These are phyloP conservation scores for Berberis vulgaris DNA, from an alignment of 164 flowering plant genomes.

Conservation along the genomic window DNA sequence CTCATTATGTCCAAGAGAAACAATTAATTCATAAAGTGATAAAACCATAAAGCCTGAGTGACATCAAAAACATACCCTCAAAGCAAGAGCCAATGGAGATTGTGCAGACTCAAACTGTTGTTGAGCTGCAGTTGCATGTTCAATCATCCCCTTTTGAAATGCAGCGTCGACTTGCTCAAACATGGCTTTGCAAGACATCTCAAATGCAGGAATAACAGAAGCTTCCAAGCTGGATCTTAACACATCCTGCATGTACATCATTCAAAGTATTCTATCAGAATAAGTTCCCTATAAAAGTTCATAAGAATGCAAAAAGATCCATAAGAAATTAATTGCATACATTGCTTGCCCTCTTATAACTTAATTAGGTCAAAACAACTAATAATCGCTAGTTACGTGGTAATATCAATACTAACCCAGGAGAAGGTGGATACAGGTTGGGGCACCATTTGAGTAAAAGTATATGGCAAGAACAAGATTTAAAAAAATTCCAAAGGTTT, in stretches of 20 bases:
- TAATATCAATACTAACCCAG: too few species aligned
- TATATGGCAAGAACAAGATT: too few species aligned
- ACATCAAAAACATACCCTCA: conserved; percentile 47
- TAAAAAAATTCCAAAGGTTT: too few species aligned
- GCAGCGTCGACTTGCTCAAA: conserved; percentile 90
- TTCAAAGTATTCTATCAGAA: background rate
- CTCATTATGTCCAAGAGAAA: too few species aligned
- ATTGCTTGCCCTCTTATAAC: too few species aligned
- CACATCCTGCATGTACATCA: conserved; percentile 34
- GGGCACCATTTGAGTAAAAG: too few species aligned
- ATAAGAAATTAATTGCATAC: too few species aligned
- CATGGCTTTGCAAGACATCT: conserved; percentile 83
- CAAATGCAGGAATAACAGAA: conserved; percentile 82
- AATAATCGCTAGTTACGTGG: too few species aligned
- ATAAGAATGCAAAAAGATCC: too few species aligned
- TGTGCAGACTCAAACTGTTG: conserved; percentile 70
- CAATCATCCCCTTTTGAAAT: conserved; percentile 79
- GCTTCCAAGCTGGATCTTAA: conserved; percentile 66
- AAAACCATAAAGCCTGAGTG: background rate
- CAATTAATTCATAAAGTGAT: background rate
- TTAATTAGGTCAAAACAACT: too few species aligned
- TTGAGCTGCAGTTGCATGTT: conserved; percentile 59
- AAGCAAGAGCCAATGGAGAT: conserved; percentile 60
- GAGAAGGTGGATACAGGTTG: too few species aligned
- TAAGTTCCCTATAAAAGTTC: too few species aligned